Base-by-base conservation (phyloP, 2,329 filamentous ascomycete species). In the Aspergillus neoniger region DNA sequence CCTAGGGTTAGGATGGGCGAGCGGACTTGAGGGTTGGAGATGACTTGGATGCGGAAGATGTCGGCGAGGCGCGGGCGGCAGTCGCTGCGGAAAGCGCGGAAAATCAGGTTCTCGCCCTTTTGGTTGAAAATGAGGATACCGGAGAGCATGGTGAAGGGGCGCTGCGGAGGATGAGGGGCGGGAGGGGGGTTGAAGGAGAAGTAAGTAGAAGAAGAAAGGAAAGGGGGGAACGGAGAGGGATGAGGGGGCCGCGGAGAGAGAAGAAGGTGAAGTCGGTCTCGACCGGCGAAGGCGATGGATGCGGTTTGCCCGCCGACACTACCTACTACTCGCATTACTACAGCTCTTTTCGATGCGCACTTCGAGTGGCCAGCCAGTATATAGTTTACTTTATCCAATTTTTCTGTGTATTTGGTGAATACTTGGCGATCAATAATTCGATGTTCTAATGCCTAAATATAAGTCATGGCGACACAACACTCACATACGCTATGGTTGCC, bases 61-160 rank as follows among this genome's bases (percentile, higher is more conserved):
- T 99, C 95, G 80, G 95, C 95, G 66, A 99, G 90, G 56, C 95
- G 92, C 58, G 95, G 95, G 59, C 96, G 92, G 81, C 95, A 98
- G 81, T 99, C 96, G 77, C 96, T 96, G 74, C 95, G 92, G 81
- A 99, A 99, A 72, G 95, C 92, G 74, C 95, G 92, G 83, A 99
- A 97, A 79, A 99, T 99, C 74, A 99, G 91, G 80, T 99, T 97
- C 83, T 99, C 95, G 81, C 95, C 95, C 81, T 99, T 99, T 79
- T 99, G 95, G 70, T 99, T 99, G 85, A 99, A 99, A 69, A 99
- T 89, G 69, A 99, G 88, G 73, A 99, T 94, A 62, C 95, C 95
- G 70, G 94, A 98, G 69, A 99, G 84, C 96, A 99, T 99, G 65
- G 72, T 88, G 63, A 57, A 57, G 57, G 58, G 63, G 57, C 62